phyloP scores from a whole-genome alignment of 495 filamentous ascomycete genomes.

The Aspergillus haitiensis region DNA sequence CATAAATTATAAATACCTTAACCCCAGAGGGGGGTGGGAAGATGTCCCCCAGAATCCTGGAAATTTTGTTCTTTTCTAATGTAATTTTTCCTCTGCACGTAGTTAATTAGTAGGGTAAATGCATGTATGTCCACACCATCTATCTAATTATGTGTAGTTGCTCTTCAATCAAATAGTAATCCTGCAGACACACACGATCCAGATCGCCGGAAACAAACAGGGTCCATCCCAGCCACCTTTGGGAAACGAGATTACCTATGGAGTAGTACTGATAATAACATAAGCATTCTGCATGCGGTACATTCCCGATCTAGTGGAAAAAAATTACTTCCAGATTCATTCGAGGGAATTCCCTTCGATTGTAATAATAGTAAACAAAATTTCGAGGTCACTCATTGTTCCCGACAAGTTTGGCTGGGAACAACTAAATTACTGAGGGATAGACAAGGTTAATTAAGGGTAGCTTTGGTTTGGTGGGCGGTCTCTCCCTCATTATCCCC shows the following conservation, averaged over 20 bases:
- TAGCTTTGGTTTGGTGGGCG: background rate
- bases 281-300: conserved; percentile 9
- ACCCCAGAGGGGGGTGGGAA: too few relatives aligned
- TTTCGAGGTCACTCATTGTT: background rate
- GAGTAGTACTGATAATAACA: background rate
- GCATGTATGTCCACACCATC: too few relatives aligned
- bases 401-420: background rate
- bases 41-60: too few relatives aligned
- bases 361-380: conserved; percentile 1
- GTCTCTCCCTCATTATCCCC: background rate
- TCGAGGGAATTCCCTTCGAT: background rate
- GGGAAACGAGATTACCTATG: background rate
- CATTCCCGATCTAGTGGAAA: background rate
- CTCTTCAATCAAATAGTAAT: too few relatives aligned
- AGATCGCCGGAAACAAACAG: conserved; percentile 20
- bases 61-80: too few relatives aligned
- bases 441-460: background rate
- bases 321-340: conserved; percentile 11
- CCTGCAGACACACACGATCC: conserved; percentile 12
- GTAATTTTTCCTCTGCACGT: too few relatives aligned
- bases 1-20: too few relatives aligned
- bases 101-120: too few relatives aligned
- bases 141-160: too few relatives aligned
- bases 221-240: conserved; percentile 2
- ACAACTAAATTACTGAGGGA: background rate